phyloP scores from a whole-genome alignment of 202 grass and related monocot genomes.

The Carex arenaria region DNA sequence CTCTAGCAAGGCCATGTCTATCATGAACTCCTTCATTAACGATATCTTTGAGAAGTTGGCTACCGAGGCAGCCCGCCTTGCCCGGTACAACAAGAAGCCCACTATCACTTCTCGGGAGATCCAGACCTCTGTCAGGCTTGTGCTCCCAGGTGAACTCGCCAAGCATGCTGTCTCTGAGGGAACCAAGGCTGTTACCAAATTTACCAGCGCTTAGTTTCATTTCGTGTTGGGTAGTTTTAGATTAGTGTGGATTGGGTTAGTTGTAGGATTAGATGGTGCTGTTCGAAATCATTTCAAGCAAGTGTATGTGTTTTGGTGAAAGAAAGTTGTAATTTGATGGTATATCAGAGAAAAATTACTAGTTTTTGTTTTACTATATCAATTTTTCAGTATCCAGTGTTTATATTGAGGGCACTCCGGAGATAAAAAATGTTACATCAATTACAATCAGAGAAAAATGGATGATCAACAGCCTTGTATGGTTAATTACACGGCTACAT shows the following conservation, averaged over 20 bases:
- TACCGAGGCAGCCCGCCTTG: constrained; percentile 54
- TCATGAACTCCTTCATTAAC: constrained; percentile 86
- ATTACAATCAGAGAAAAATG: too few species aligned
- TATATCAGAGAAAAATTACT: not conserved
- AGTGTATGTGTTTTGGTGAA: constrained; percentile 19
- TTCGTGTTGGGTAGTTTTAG: not conserved
- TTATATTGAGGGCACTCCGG: too few species aligned
- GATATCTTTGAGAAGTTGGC: constrained; percentile 86
- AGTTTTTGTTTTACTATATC: not conserved
- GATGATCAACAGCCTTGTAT: too few species aligned
- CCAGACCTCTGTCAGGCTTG: constrained; percentile 65
- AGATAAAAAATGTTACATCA: too few species aligned
- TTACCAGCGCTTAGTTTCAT: constrained; percentile 41
- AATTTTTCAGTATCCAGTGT: too few species aligned
- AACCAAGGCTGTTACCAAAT: constrained; percentile 73
- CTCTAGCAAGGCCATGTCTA: constrained; percentile 77
- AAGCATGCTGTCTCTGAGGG: constrained; percentile 69
- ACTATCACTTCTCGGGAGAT: constrained; percentile 75
- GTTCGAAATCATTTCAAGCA: not conserved
- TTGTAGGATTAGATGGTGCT: not conserved
- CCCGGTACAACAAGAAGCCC: constrained; percentile 71
- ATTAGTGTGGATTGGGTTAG: not conserved
- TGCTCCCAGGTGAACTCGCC: constrained; percentile 58
- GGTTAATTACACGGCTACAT: too few species aligned
- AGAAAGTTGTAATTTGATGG: constrained; percentile 6